Evolutionary conservation across 352 stramenopile species (phyloP).

Genomic region (Phytophthora gonapodyides): DNA sequence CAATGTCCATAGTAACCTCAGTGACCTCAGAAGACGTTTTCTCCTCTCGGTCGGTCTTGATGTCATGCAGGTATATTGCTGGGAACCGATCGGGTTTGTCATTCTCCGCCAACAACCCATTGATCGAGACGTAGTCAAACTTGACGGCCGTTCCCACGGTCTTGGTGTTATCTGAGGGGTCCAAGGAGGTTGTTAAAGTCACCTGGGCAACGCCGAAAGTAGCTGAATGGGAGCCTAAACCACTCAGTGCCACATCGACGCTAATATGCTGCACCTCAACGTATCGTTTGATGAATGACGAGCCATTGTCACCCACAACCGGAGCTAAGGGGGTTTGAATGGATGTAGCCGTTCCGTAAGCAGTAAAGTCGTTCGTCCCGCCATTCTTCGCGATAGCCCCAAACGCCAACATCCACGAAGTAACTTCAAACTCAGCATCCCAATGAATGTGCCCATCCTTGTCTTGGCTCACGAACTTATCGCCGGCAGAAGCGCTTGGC

Average conservation of each 20-base stretch:
- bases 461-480: neutral
- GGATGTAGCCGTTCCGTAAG: conserved; percentile 23
- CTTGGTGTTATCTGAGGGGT: conserved; percentile 19
- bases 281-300: conserved; percentile 17
- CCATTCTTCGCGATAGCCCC: conserved; percentile 21
- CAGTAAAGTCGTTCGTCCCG: conserved; percentile 24
- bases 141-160: conserved; percentile 11
- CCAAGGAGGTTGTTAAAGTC: conserved; percentile 6
- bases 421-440: conserved; percentile 28
- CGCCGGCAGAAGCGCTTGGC: neutral
- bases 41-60: conserved; percentile 35
- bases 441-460: conserved; percentile 15
- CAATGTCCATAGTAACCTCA: conserved; percentile 38
- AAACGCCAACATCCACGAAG: conserved; percentile 32
- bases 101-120: conserved; percentile 19
- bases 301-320: conserved; percentile 15
- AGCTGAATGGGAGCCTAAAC: conserved; percentile 18
- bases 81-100: conserved; percentile 12
- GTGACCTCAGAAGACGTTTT: conserved; percentile 24
- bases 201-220: conserved; percentile 26
- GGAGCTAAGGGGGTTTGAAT: conserved; percentile 24
- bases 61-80: conserved; percentile 30
- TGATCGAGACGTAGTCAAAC: conserved; percentile 35
- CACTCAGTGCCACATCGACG: conserved; percentile 23
- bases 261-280: conserved; percentile 26